phyloP scores from a whole-genome alignment of 306 rosid genomes.

The Cucumis hystrix region DNA sequence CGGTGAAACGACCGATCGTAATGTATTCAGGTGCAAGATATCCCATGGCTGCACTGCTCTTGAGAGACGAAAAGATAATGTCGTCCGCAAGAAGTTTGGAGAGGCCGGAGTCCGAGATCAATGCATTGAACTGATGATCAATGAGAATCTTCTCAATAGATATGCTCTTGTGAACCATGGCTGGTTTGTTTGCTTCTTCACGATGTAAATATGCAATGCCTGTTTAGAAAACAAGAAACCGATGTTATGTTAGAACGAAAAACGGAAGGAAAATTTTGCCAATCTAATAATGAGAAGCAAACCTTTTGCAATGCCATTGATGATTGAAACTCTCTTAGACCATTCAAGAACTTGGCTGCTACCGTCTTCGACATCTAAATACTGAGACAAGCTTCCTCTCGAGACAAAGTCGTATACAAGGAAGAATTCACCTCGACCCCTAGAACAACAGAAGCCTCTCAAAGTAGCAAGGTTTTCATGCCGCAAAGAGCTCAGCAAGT shows the following conservation, averaged over 20 bases:
- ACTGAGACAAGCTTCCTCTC: conserved; percentile 50
- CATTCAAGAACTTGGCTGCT: conserved; percentile 54
- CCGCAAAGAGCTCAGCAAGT: conserved; percentile 45
- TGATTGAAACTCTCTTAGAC: conserved; percentile 64
- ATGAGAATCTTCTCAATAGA: conserved; percentile 74
- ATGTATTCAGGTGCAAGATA: conserved; percentile 91
- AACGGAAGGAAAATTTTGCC: background rate
- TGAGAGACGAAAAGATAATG: conserved; percentile 75
- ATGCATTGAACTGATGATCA: conserved; percentile 51
- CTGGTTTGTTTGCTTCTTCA: conserved; percentile 47
- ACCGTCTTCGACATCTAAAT: conserved; percentile 58
- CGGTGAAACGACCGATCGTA: conserved; percentile 79
- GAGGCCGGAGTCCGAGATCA: conserved; percentile 71
- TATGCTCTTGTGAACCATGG: conserved; percentile 76
- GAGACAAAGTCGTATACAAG: conserved; percentile 72
- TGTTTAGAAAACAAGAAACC: conserved; percentile 16
- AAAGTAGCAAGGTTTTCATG: conserved; percentile 66
- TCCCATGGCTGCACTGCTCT: conserved; percentile 97
- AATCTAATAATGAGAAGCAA: conserved; percentile 2
- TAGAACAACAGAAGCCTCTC: conserved; percentile 93
- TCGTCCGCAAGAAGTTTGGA: conserved; percentile 92
- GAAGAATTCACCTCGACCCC: conserved; percentile 79
- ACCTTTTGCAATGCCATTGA: conserved; percentile 86
- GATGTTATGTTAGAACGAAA: background rate
- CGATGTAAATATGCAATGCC: conserved; percentile 74